Evolutionary conservation across 371 early-diverging fungal species (phyloP), one percentile per base, ranked within the genome.

Genomic region (Rhizopus delemar): DNA sequence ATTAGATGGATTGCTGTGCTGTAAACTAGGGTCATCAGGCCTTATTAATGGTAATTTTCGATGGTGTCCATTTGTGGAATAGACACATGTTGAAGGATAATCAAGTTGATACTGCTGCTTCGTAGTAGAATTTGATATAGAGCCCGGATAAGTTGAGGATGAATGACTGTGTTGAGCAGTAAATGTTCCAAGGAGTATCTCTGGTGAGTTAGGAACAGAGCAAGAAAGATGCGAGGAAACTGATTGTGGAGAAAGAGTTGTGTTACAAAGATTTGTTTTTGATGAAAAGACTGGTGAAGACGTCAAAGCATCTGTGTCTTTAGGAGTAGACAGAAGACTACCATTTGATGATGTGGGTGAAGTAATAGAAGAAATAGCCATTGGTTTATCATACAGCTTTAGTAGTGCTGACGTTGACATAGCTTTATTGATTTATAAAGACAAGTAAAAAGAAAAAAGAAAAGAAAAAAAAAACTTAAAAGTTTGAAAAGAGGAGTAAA

Each of bases 361-460:
- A 28, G 70, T 76, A 41, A 76, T 70, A 31, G 73, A 62, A 29
- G 76, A 76, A 53, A 76, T 76, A 12, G 73, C 70, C 76, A 76
- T 76, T 38, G 70, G 73, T 33, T 61, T 70, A 15, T 43, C 15
- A 15, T 15, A 43, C n/a, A 6, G 11, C n/a, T 15, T 43, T n/a
- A 15, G 15, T 43, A n/a, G 6, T 13, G 6, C n/a, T 6, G 43
- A 15, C n/a, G n/a, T n/a, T 43, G 43, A n/a, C 43, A 43, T 11
- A 36, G 11, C 11, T 36, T 8, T 36, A 11, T 36, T 43, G 11
- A 43, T 11, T 43, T 43, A 43, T 43, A 11, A 15, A 43, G 6
- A 43, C 6, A 15, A n/a, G 6, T 13, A 15, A 43, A 13, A 43
- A 43, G n/a, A 13, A 43, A 15, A 43, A 11, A 43, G 15, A 43